phyloP scores from a whole-genome alignment of 306 rosid species.

The Chamaecrista fasciculata region DNA sequence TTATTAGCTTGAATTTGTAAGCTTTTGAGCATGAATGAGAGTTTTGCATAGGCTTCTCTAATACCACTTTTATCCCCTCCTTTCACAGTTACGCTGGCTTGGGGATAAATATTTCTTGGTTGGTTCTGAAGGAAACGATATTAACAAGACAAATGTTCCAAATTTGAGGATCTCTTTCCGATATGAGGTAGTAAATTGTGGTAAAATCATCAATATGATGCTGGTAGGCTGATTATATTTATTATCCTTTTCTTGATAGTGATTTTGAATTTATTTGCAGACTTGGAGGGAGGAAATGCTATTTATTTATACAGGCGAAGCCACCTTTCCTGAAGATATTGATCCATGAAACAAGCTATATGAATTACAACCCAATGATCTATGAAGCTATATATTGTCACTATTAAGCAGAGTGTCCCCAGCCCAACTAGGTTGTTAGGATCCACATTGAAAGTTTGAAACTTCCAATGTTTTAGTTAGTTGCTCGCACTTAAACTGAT shows the following conservation, averaged over 20 bases:
- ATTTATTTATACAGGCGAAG: slow-evolving; percentile 47
- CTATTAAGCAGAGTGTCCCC: neutral
- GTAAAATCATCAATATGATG: slow-evolving; percentile 7
- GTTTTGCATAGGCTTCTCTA: neutral
- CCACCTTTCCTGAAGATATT: slow-evolving; percentile 51
- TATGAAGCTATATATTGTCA: no score
- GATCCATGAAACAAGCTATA: slow-evolving; percentile 42
- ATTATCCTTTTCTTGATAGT: neutral
- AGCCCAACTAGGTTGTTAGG: neutral
- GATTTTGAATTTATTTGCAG: slow-evolving; percentile 45
- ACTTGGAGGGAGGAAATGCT: slow-evolving; percentile 79
- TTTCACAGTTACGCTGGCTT: slow-evolving; percentile 66
- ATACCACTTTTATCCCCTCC: neutral
- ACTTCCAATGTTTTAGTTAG: no score
- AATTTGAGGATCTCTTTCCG: slow-evolving; percentile 55
- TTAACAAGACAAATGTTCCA: slow-evolving; percentile 76
- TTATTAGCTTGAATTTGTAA: neutral
- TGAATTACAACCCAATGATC: neutral
- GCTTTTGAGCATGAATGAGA: neutral
- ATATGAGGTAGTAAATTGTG: slow-evolving; percentile 36
- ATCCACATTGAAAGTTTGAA: neutral
- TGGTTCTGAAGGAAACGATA: slow-evolving; percentile 80
- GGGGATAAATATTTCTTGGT: slow-evolving; percentile 58
- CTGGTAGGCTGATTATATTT: slow-evolving; percentile 7
- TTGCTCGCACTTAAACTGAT: no score